Conservation (phyloP, 192 early-diverging fungal genomes). For the Coemansia sp. region DNA sequence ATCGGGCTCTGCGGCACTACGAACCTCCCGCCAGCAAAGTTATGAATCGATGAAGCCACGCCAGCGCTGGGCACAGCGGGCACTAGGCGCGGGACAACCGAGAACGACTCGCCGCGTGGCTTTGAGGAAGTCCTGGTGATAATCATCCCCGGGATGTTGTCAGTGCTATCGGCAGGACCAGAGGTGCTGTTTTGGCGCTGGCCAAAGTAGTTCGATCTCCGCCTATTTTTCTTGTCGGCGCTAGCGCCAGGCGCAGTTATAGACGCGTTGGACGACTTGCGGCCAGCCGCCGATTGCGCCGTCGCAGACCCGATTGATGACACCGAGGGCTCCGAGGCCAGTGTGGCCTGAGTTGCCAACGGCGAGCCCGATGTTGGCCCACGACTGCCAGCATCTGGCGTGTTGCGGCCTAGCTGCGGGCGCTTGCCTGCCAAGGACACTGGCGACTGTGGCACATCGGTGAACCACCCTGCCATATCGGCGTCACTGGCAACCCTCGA, state of each 20-base stretch:
- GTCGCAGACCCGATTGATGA: conserved; percentile 35
- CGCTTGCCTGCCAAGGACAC: conserved; percentile 34
- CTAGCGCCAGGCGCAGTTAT: conserved; percentile 19
- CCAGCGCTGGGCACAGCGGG: conserved; percentile 12
- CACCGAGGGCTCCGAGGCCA: conserved; percentile 37
- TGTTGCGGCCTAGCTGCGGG: conserved; percentile 21
- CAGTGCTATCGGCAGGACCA: conserved; percentile 16
- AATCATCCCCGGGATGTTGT: conserved; percentile 22
- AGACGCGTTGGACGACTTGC: conserved; percentile 51
- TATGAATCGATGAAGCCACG: conserved; percentile 5
- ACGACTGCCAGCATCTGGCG: conserved; percentile 19
- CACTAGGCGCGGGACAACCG: conserved; percentile 34
- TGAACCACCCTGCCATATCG: conserved; percentile 53
- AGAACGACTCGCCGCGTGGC: conserved; percentile 47
- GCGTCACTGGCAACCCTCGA: conserved; percentile 52
- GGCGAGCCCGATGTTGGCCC: conserved; percentile 25
- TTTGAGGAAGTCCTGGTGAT: conserved; percentile 8
- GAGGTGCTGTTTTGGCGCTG: conserved; percentile 40
- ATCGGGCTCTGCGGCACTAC: conserved; percentile 51
- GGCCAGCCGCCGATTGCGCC: conserved; percentile 19
- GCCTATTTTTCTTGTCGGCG: conserved; percentile 42
- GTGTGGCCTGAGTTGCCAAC: conserved; percentile 26
- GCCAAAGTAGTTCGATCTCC: conserved; percentile 57
- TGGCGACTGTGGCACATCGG: conserved; percentile 47
- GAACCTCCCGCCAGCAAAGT: conserved; percentile 22